Base-by-base conservation (phyloP, 306 rosid species). In the Gastrolobium bilobum region DNA sequence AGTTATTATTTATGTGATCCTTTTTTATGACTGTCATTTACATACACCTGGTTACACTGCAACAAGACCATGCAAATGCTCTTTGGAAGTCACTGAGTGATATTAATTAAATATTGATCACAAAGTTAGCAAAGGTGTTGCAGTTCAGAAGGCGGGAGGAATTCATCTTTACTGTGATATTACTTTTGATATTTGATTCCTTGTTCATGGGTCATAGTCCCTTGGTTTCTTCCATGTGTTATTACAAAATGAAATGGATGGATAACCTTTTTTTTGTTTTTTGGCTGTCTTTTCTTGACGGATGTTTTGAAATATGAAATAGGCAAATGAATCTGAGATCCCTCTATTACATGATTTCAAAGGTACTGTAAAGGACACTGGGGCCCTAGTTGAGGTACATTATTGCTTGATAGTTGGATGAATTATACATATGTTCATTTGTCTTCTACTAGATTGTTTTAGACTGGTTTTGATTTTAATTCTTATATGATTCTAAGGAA, bases 261-360 rank as follows among this genome's bases (percentile, higher is more conserved):
- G 54, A 75, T 72, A 14, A 14, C 8, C 15, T 68, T 26, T 61
- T 61, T 63, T 29, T 58, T 3, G 5, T 46, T 75, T 72, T 80
- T 34, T 42, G 42, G 59, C 8, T 56, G 20, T 39, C 58, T 60
- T 51, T 35, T 73, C 57, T 65, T 75, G 57, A 59, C 57, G 89
- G 57, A 84, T 82, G 15, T 38, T 82, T 70, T 37, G 51, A 31
- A 72, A 48, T 67, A 57, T 63, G 9, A 75, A 71, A 50, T 79
- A 94, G 99, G 99, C 87, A 78, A 92, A 95, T 81, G 99, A 95
- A 46, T 89, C 87, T 67, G 99, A 95, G 86, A 92, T 95, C 75
- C 99, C 99, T 37, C 85, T 95, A 61, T 77, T 92, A 80, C 91
- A 95, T 72, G 97, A 95, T 75, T 91, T 72, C 81, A 84, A 84